phyloP scores from a whole-genome alignment of 2,329 filamentous ascomycete species.

The Calonectria henricotiae region DNA sequence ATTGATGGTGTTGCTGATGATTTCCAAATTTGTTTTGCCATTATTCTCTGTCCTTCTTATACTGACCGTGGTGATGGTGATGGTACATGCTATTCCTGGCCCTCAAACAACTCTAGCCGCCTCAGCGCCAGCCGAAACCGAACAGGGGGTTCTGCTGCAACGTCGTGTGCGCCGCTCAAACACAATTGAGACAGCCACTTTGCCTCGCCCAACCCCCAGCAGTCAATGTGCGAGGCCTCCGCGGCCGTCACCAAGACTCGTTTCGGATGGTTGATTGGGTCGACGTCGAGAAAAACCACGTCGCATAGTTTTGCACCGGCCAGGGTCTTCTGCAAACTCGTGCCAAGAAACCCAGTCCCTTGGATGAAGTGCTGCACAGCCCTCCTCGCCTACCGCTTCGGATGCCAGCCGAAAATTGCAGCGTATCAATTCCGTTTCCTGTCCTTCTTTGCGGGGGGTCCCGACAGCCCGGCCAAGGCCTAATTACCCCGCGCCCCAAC shows the following conservation, averaged over 20 bases:
- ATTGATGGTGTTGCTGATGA: neutral
- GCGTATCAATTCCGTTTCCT: neutral
- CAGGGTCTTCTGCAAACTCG: neutral
- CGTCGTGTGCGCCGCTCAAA: slow-evolving; percentile 14
- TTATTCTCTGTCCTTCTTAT: neutral
- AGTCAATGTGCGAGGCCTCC: neutral
- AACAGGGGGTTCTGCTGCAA: slow-evolving; percentile 1
- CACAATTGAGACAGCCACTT: slow-evolving; percentile 12
- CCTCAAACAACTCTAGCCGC: neutral
- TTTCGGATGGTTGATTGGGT: neutral
- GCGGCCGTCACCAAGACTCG: neutral
- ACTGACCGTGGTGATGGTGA: neutral
- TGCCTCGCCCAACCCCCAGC: neutral
- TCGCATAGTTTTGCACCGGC: neutral
- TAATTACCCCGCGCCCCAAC: neutral
- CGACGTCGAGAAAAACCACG: neutral
- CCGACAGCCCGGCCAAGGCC: neutral
- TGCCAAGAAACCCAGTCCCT: slow-evolving; percentile 6
- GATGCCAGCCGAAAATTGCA: slow-evolving; percentile 11
- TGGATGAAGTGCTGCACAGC: neutral
- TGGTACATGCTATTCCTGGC: slow-evolving; percentile 1
- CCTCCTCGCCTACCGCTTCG: neutral
- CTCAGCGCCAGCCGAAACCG: slow-evolving; percentile 19
- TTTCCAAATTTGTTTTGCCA: neutral
- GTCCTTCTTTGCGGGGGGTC: neutral